These are phyloP conservation scores for Coelastrella sp. DNA, from an alignment of 139 green algal species.

Conservation along the genomic window DNA sequence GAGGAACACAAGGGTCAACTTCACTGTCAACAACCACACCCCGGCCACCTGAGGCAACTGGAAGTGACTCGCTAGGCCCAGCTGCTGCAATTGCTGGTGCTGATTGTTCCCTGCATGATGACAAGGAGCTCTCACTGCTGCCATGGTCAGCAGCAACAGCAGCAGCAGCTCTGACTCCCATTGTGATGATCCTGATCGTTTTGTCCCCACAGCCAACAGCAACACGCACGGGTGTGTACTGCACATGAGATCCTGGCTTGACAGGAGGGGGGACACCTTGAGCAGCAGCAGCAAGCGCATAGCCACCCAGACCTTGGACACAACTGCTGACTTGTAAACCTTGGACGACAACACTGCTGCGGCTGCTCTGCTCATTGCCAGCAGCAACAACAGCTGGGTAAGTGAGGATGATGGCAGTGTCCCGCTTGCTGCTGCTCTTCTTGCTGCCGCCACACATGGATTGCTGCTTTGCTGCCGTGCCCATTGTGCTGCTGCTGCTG, in stretches of 20 bases:
- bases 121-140: neutral
- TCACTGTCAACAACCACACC: neutral
- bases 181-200: constrained; percentile 43
- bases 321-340: neutral
- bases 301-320: constrained; percentile 11
- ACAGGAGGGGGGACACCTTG: neutral
- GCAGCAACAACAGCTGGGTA: neutral
- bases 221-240: constrained; percentile 1
- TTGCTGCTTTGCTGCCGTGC: neutral
- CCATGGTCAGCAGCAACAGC: neutral
- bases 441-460: neutral
- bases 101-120: too few relatives aligned
- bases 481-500: constrained; percentile 24
- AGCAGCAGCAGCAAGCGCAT: constrained; percentile 7
- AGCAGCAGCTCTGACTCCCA: constrained; percentile 21
- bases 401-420: neutral
- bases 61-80: neutral
- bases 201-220: constrained; percentile 65
- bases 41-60: too few relatives aligned
- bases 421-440: constrained; percentile 20
- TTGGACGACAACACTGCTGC: neutral
- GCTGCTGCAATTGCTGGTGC: neutral
- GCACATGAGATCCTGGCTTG: neutral
- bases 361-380: neutral
- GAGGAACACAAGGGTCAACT: neutral